Percentiles rank a stretch among this genome's conserved stretches.
phyloP scores from a whole-genome alignment of 2,329 filamentous ascomycete species.

The Lasiodiplodia theobromae region DNA sequence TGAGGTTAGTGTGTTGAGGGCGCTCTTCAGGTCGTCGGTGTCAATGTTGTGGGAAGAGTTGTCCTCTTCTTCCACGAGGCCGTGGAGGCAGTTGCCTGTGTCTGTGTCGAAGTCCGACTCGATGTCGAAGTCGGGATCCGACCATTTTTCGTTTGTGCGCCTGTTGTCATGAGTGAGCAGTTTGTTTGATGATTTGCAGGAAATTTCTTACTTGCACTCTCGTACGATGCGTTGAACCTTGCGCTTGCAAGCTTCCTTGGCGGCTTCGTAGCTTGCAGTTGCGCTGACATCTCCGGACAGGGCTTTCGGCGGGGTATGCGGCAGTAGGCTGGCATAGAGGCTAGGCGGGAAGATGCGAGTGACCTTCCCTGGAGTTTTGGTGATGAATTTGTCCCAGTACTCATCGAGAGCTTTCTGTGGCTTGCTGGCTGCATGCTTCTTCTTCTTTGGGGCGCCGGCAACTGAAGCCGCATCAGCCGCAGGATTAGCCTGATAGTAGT shows the following conservation, averaged over 20 bases:
- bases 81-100: constrained; percentile 38
- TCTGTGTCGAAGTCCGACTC: constrained; percentile 71
- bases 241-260: constrained; percentile 70
- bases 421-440: constrained; percentile 36
- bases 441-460: background rate
- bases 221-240: constrained; percentile 65
- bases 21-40: background rate
- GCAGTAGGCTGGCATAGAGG: constrained; percentile 67
- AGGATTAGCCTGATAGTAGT: background rate
- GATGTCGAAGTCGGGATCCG: constrained; percentile 86
- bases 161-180: background rate
- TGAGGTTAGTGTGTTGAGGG: background rate
- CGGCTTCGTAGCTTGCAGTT: constrained; percentile 75
- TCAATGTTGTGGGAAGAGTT: background rate
- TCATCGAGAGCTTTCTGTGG: constrained; percentile 74
- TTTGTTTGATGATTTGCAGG: background rate
- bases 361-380: constrained; percentile 74
- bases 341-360: constrained; percentile 75
- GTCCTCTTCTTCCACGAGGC: background rate
- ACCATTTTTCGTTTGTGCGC: constrained; percentile 85
- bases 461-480: background rate
- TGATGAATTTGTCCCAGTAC: constrained; percentile 75
- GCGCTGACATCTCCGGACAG: constrained; percentile 67
- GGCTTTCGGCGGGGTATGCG: constrained; percentile 62
- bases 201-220: constrained; percentile 62